Base-by-base conservation (phyloP, 2,329 filamentous ascomycete genomes). In the Cercospora sesami region DNA sequence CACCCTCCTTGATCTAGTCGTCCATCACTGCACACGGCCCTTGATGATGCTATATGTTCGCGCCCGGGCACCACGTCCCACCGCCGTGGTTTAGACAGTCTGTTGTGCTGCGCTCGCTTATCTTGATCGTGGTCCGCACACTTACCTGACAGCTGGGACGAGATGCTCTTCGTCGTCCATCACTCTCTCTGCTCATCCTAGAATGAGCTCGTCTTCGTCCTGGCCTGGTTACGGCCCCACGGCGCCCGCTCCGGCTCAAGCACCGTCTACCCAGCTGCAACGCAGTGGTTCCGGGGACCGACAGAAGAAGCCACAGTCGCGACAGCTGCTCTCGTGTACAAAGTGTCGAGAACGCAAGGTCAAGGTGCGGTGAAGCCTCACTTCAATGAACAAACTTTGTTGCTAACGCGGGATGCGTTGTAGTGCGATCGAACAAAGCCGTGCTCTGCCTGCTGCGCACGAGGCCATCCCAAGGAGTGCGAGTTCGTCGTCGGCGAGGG, bases 351-450 rank as follows among this genome's bases (percentile, higher is more conserved):
- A 83, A 68, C 77, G 82, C 33, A 84, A 84, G 68, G 81, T 84
- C 65, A 83, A 83, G 76, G 81, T 82, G 69, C 62, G 77, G 71
- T 23, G 53, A 51, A 51, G 26, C 26, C 45, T 68, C 51, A 39
- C 48, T 23, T 65, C 16, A 21, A 61, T 33, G 55, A 60, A 57
- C 36, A 23, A 48, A 42, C 21, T 48, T 58, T 39, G 33, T 31
- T 42, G 33, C 64, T 69, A 57, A 70, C 61, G n/a, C 68, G 68
- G 39, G 69, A 51, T 48, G 51, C 30, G 57, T 57, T 9, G 45
- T 65, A 83, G 81, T 84, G 82, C 70, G 82, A 83, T 76, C 80
- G 82, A 63, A 84, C 80, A 48, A 83, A 83, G 71, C 82, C 82
- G 57, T 84, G 82, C 73, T 81, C 80, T 23, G 81, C 82, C 51